phyloP scores from a whole-genome alignment of 176 grass and related monocot species.

The Luzula sylvatica region DNA sequence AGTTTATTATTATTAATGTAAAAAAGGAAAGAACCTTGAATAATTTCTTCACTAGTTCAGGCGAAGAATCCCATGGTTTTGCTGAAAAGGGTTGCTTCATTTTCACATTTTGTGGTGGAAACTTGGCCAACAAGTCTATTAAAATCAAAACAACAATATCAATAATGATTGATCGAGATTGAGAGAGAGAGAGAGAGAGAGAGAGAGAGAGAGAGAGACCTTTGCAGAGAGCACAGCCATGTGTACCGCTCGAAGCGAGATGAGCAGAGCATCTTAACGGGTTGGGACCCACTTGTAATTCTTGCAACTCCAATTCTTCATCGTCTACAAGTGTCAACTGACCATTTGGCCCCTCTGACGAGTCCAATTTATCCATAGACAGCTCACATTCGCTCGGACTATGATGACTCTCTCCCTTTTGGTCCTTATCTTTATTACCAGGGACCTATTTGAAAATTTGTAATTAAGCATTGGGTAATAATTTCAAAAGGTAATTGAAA shows the following conservation, averaged over 20 bases:
- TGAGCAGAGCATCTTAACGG: conserved; percentile 89
- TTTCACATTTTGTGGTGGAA: conserved; percentile 82
- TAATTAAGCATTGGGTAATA: conserved; percentile 5
- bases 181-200: background rate
- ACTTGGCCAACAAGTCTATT: conserved; percentile 86
- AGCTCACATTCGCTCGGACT: conserved; percentile 55
- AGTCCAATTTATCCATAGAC: conserved; percentile 44
- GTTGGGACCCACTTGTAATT: conserved; percentile 84
- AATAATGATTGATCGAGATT: no score
- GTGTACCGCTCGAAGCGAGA: conserved; percentile 75
- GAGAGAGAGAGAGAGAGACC: conserved; percentile 36
- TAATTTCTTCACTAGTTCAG: conserved; percentile 84
- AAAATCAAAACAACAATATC: background rate
- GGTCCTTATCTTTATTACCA: conserved; percentile 33
- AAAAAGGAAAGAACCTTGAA: conserved; percentile 55
- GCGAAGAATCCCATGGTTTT: conserved; percentile 89
- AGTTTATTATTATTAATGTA: no score
- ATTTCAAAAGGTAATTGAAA: background rate
- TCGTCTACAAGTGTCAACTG: conserved; percentile 54
- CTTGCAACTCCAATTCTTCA: conserved; percentile 87
- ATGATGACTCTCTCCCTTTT: conserved; percentile 20
- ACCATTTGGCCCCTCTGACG: conserved; percentile 38
- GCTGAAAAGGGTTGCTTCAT: conserved; percentile 76
- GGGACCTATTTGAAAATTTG: conserved; percentile 26
- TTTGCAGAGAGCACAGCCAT: conserved; percentile 94